These are phyloP conservation scores for Rhizodiscina lignyota DNA, from an alignment of 495 filamentous ascomycete species.

Conservation along the genomic window DNA sequence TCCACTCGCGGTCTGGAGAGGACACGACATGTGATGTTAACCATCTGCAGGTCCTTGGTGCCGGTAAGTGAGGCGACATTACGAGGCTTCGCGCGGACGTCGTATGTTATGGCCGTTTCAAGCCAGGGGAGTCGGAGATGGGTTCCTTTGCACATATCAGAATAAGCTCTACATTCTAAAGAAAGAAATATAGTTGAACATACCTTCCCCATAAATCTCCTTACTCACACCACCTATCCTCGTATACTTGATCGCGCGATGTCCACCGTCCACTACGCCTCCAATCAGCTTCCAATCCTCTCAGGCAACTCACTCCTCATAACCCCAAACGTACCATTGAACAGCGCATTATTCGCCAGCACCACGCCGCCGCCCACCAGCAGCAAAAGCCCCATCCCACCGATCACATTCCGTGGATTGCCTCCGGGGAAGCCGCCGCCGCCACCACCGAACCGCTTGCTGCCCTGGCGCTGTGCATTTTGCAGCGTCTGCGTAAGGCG, in stretches of 20 bases:
- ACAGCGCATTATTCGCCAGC: slow-evolving; percentile 68
- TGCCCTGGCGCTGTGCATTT: slow-evolving; percentile 31
- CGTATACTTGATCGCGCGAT: slow-evolving; percentile 97
- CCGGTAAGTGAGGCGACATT: slow-evolving; percentile 95
- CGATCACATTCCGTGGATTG: slow-evolving; percentile 15
- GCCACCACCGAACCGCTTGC: slow-evolving; percentile 32
- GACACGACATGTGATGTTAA: slow-evolving; percentile 99
- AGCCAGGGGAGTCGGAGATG: slow-evolving; percentile 91
- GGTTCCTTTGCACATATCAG: slow-evolving; percentile 44
- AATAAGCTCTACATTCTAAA: neutral
- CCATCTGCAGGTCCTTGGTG: slow-evolving; percentile 99
- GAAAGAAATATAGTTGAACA: no score
- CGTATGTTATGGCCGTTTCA: slow-evolving; percentile 90
- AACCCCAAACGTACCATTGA: slow-evolving; percentile 52
- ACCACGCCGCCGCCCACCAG: slow-evolving; percentile 48
- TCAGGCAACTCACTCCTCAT: neutral
- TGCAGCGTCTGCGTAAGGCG: slow-evolving; percentile 42
- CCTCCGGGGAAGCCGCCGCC: no score
- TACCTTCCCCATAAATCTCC: slow-evolving; percentile 94
- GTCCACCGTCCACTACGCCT: slow-evolving; percentile 77
- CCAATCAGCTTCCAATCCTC: neutral
- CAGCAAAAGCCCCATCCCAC: slow-evolving; percentile 27
- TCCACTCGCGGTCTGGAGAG: slow-evolving; percentile 78
- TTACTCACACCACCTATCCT: slow-evolving; percentile 85
- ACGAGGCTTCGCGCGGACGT: slow-evolving; percentile 92